Evolutionary conservation across 2,329 filamentous ascomycete genomes (phyloP).

Genomic region (Colletotrichum somersetense): DNA sequence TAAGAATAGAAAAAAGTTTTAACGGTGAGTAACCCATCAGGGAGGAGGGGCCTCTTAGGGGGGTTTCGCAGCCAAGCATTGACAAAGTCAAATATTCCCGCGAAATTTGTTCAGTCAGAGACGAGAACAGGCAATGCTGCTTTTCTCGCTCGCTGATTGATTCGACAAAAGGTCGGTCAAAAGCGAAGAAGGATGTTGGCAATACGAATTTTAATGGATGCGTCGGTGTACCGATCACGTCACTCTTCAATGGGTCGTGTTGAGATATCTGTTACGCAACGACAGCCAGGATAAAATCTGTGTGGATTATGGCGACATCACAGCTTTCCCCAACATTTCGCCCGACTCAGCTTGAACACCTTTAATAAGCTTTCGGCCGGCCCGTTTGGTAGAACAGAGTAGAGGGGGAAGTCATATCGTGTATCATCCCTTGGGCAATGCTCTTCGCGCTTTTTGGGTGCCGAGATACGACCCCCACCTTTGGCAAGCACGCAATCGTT

Average conservation of each 20-base stretch:
- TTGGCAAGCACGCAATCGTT: constrained; percentile 10
- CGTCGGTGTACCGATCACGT: background rate
- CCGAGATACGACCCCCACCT: background rate
- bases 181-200: background rate
- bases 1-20: background rate
- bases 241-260: background rate
- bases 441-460: background rate
- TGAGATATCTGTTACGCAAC: constrained; percentile 11
- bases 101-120: constrained; percentile 1
- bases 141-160: background rate
- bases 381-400: background rate
- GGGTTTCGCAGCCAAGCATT: background rate
- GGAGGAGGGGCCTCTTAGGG: background rate
- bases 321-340: constrained; percentile 3
- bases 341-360: background rate
- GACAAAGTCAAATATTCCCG: constrained; percentile 7
- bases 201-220: background rate
- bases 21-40: background rate
- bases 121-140: background rate
- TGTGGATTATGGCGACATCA: constrained; percentile 19
- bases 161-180: background rate
- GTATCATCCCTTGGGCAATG: background rate
- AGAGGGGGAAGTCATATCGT: background rate
- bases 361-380: constrained; percentile 7
- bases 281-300: background rate